Evolutionary conservation across 345 rosid species (phyloP), one percentile per base, ranked within the genome.

Genomic region (Zanthoxylum bungeanum): DNA sequence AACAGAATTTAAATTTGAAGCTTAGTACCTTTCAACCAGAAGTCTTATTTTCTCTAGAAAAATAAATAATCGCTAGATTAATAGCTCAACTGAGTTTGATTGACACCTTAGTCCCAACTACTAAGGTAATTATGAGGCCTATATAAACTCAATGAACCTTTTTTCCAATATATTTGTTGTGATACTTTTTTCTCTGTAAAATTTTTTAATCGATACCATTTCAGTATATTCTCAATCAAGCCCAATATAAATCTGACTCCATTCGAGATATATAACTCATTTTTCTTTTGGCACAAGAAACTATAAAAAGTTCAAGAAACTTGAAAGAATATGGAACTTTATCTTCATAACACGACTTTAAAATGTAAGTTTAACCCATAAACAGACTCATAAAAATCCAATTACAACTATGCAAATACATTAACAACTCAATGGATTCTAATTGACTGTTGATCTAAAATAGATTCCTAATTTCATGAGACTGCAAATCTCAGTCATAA

Each of bases 361-460:
- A 17, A 10, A 2, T 36, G 30, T 2, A 39, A 37, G 27, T 11
- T 61, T 61, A 8, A 34, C 37, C 34, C 24, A 62, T 27, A 27
- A 9, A 11, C 37, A 42, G 49, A 44, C 19, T 6, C 5, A 2
- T 14, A 42, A 42, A 17, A 44, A 46, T 17, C 56, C 12, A 64
- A 19, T 44, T 25, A 25, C 36, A 42, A 19, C 25, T 9, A 63
- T 42, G 14, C 34, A 64, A 12, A 11, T 17, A 22, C 9, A 46
- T 27, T 64, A 64, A 46, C 37, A 44, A 64, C 55, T 40, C 25
- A 44, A 64, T 16, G 68, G 52, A 64, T 16, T 64, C 46, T 42
- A n/a, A 44, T 16, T 44, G 33, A 27, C 34, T 2, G 39, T 44
- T 24, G 55, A 66, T 66, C 11, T 19, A 3, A 14, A 31, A 30